Conservation (phyloP, 495 filamentous ascomycete species). For the Neurospora discreta region DNA sequence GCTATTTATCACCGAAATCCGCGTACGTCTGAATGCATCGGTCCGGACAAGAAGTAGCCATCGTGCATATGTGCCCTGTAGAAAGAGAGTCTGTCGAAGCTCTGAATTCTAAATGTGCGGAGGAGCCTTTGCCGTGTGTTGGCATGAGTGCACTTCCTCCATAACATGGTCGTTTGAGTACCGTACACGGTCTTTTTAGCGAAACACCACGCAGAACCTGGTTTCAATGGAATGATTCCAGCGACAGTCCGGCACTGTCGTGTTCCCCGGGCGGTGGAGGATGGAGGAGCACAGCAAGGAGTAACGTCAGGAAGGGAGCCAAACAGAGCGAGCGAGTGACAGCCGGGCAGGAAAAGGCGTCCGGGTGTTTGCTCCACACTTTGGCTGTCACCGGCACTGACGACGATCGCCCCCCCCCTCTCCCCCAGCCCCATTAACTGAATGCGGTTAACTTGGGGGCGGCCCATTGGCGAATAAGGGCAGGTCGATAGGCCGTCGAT, state of each 20-base stretch:
- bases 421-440: neutral
- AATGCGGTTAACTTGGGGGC: neutral
- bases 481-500: neutral
- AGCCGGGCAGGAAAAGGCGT: neutral
- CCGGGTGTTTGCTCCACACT: neutral
- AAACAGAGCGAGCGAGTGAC: neutral
- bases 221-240: neutral
- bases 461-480: neutral
- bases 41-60: no score
- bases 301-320: neutral
- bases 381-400: neutral
- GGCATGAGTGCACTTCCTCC: no score
- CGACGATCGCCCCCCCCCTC: neutral
- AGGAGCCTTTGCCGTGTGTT: no score
- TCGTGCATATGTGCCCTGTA: no score
- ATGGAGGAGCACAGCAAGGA: neutral
- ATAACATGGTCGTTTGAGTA: no score
- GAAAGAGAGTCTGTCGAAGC: no score
- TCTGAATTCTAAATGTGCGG: no score
- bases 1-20: no score
- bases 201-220: neutral
- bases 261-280: neutral
- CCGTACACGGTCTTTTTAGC: no score
- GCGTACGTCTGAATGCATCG: no score
- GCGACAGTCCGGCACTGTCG: neutral